Evolutionary conservation across 495 filamentous ascomycete species (phyloP), one percentile per base, ranked within the genome.

Genomic region (Trichoderma gamsii): DNA sequence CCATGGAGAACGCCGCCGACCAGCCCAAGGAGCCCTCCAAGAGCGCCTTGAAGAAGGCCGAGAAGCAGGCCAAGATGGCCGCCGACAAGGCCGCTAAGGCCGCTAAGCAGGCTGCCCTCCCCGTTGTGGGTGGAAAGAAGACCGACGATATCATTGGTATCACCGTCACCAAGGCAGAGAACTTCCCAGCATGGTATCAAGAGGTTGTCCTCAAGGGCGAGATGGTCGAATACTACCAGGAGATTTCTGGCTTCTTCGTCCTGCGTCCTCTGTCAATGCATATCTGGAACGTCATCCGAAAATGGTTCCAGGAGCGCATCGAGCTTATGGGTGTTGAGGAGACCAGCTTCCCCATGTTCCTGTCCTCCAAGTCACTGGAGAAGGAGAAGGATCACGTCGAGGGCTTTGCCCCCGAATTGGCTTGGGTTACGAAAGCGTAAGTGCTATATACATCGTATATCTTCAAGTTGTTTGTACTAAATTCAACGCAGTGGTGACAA

Each of bases 361-460:
- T 98, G 68, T 93, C 91, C 3, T 83, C 90, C 71, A 94, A 93
- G 79, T 92, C 93, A 13, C 80, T 99, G 72, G 87, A 97, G 81
- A 87, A 89, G 72, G 96, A 98, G 81, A 97, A 97, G 84, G 91
- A 92, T 69, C 96, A 99, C 75, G 89, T 99, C 67, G 93, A 99
- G 78, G 96, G 96, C 32, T 98, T 98, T 77, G 94, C 93, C 67
- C 92, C 95, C 65, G 95, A 99, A 79, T 89, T 99, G 70, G 96
- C 96, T 66, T 98, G 95, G 95, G 96, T 99, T 49, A 98, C 96
- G 41, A 92, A 95, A 79, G 93, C 92, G 88, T 93, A 84, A 80
- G 88, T 77, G 32, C 32, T 51, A 29, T 18, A 18, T 27, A n/a
- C 9, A 1, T 32, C 12, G 1, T 8, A 59, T 27, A 8, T 32